These are phyloP conservation scores for Mycotypha africana DNA, from an alignment of 371 early-diverging fungal genomes.

Conservation along the genomic window DNA sequence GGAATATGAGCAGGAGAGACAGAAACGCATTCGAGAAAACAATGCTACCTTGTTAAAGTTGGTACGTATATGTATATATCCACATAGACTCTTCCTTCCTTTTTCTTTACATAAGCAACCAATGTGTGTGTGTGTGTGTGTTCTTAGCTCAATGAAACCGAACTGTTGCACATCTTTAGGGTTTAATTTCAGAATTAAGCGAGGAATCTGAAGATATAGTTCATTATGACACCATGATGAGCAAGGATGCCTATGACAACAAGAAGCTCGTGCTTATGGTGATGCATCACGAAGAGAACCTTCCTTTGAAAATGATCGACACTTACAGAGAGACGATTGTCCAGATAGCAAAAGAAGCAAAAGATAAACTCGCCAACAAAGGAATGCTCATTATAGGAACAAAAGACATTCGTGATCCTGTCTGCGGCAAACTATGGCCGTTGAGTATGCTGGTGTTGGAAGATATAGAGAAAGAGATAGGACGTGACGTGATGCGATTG, in stretches of 20 bases:
- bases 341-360: conserved; percentile 52
- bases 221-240: conserved; percentile 63
- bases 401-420: conserved; percentile 62
- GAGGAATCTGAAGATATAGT: conserved; percentile 71
- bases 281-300: conserved; percentile 47
- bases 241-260: conserved; percentile 18
- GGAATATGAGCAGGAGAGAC: conserved; percentile 57
- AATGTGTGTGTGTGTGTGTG: no score
- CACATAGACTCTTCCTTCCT: no score
- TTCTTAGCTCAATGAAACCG: no score
- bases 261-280: conserved; percentile 56
- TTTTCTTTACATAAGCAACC: no score
- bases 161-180: conserved; percentile 31
- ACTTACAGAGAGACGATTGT: conserved; percentile 59
- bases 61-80: conserved; percentile 24
- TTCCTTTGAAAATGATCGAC: conserved; percentile 41
- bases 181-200: conserved; percentile 74
- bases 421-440: conserved; percentile 62
- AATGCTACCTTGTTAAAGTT: conserved; percentile 56
- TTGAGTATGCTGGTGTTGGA: conserved; percentile 72
- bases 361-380: conserved; percentile 42
- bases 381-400: conserved; percentile 71
- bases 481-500: conserved; percentile 50
- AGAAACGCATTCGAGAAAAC: conserved; percentile 64
- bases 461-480: conserved; percentile 61